These are phyloP conservation scores for Xylariaceae sp. DNA, from an alignment of 2,329 filamentous ascomycete species.

Conservation along the genomic window DNA sequence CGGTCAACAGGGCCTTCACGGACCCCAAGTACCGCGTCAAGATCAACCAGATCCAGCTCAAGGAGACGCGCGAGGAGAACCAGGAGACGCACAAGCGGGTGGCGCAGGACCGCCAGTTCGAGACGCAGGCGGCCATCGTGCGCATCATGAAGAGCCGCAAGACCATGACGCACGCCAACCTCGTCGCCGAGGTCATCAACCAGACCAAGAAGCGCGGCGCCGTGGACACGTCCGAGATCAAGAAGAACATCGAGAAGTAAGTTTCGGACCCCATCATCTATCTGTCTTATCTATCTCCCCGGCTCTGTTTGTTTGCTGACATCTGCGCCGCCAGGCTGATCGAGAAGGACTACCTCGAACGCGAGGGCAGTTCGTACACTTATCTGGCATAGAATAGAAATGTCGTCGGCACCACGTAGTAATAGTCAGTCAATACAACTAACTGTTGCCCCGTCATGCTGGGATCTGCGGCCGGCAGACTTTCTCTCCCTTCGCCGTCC, in stretches of 20 bases:
- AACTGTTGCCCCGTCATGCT: too few species aligned
- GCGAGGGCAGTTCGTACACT: constrained; percentile 62
- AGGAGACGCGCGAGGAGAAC: constrained; percentile 93
- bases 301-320: constrained; percentile 17
- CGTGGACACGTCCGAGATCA: constrained; percentile 80
- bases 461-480: too few species aligned
- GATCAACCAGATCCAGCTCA: constrained; percentile 97
- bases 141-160: constrained; percentile 95
- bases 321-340: constrained; percentile 63
- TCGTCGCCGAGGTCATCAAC: constrained; percentile 87
- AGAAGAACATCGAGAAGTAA: constrained; percentile 92
- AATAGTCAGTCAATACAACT: too few species aligned
- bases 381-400: constrained; percentile 71
- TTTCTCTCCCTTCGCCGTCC: too few species aligned
- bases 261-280: too few species aligned
- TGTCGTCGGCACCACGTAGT: too few species aligned
- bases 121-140: constrained; percentile 95
- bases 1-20: constrained; percentile 67
- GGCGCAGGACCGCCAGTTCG: constrained; percentile 82
- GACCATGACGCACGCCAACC: constrained; percentile 73
- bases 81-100: constrained; percentile 88
- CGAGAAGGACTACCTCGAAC: constrained; percentile 88
- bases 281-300: constrained; percentile 2
- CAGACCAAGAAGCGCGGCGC: constrained; percentile 82
- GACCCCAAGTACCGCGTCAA: constrained; percentile 87